A percentile compares a stretch with the other conserved stretches of the same genome.
These are phyloP conservation scores for Parafenestella ontariensis DNA, from an alignment of 2,329 filamentous ascomycete genomes.

Conservation along the genomic window DNA sequence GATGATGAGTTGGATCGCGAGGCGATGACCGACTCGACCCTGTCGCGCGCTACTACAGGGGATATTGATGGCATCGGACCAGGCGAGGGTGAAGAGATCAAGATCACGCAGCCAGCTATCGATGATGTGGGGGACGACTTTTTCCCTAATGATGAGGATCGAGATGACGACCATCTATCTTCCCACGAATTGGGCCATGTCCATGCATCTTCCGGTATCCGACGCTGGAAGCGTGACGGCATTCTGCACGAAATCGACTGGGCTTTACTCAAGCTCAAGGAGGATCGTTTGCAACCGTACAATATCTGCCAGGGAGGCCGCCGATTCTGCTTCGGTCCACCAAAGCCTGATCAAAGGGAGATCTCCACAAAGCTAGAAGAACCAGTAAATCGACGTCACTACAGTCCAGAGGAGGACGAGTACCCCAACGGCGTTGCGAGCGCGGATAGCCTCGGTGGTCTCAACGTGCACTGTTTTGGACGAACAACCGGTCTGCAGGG, in stretches of 20 bases:
- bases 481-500: slow-evolving; percentile 84
- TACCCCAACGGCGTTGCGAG: slow-evolving; percentile 67
- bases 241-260: slow-evolving; percentile 93
- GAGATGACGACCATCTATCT: slow-evolving; percentile 78
- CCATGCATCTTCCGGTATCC: slow-evolving; percentile 88
- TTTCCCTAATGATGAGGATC: slow-evolving; percentile 76
- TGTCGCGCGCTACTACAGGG: slow-evolving; percentile 52
- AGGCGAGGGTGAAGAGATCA: slow-evolving; percentile 76
- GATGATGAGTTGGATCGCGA: slow-evolving; percentile 41
- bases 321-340: slow-evolving; percentile 43
- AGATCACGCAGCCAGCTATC: slow-evolving; percentile 89
- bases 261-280: slow-evolving; percentile 84
- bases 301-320: slow-evolving; percentile 71
- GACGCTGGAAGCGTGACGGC: slow-evolving; percentile 73
- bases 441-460: slow-evolving; percentile 69
- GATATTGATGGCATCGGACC: slow-evolving; percentile 81
- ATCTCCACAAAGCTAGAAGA: slow-evolving; percentile 42
- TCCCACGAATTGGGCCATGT: slow-evolving; percentile 82
- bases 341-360: slow-evolving; percentile 36
- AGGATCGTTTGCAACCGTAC: slow-evolving; percentile 71
- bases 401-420: slow-evolving; percentile 47
- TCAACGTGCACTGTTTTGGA: slow-evolving; percentile 86
- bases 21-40: slow-evolving; percentile 36
- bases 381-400: slow-evolving; percentile 44
- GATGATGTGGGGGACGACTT: slow-evolving; percentile 86